Conservation (phyloP, 768 basidiomycete species). For the Melanogaster broomeanus region DNA sequence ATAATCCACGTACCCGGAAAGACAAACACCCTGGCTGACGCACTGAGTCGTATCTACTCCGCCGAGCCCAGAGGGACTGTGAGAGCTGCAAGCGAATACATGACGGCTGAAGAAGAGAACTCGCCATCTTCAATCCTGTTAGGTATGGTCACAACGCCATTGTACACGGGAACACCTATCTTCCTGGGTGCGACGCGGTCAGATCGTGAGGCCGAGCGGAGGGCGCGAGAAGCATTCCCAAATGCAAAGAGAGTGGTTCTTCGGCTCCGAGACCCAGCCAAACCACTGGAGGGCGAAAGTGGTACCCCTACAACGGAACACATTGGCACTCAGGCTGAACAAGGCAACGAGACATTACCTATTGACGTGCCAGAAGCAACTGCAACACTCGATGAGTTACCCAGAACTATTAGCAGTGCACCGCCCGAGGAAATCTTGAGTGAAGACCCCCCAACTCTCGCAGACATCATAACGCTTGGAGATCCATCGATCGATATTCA, state of each 20-base stretch:
- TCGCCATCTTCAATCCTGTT: neutral
- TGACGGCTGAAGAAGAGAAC: slow-evolving; percentile 14
- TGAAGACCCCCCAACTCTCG: neutral
- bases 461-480: slow-evolving; percentile 10
- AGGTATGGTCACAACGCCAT: slow-evolving; percentile 8
- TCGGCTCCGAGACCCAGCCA: neutral
- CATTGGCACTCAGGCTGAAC: no score
- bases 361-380: no score
- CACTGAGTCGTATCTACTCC: slow-evolving; percentile 24
- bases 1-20: slow-evolving; percentile 29
- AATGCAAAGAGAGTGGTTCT: neutral
- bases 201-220: no score
- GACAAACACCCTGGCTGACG: slow-evolving; percentile 28
- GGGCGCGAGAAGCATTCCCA: neutral
- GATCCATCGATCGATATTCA: slow-evolving; percentile 12
- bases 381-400: no score
- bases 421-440: no score
- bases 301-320: neutral
- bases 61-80: slow-evolving; percentile 22
- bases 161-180: slow-evolving; percentile 14
- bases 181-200: neutral
- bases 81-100: slow-evolving; percentile 19
- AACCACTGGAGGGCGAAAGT: slow-evolving; percentile 4
- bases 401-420: no score
- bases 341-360: no score